These are phyloP conservation scores for Vinca major DNA, from an alignment of 305 asterid genomes.

Conservation along the genomic window DNA sequence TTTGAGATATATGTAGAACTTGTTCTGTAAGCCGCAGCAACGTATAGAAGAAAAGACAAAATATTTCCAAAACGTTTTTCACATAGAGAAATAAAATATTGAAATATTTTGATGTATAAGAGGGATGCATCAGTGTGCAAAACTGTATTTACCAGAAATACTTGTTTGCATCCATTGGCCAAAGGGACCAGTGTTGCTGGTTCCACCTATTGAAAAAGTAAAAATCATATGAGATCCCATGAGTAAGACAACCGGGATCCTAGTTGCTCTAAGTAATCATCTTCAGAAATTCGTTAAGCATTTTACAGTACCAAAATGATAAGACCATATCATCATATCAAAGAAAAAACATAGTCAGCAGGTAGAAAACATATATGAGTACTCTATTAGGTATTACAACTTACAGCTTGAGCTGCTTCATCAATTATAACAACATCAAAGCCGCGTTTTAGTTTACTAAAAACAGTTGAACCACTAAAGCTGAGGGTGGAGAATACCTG, in stretches of 20 bases:
- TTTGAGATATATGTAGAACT: background rate
- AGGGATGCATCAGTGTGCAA: background rate
- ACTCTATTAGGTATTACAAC: conserved; percentile 18
- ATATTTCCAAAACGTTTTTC: background rate
- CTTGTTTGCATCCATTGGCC: conserved; percentile 97
- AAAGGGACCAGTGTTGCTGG: conserved; percentile 88
- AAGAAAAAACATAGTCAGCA: background rate
- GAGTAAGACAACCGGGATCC: background rate
- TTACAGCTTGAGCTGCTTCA: conserved; percentile 99
- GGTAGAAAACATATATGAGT: background rate
- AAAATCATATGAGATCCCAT: conserved; percentile 12
- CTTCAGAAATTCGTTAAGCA: background rate
- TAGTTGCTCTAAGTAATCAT: background rate
- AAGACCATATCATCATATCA: background rate
- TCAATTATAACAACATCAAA: conserved; percentile 96
- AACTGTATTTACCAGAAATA: conserved; percentile 60
- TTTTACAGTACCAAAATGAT: background rate
- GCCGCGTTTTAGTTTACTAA: conserved; percentile 74
- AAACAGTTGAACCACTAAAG: conserved; percentile 78
- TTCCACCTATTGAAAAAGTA: conserved; percentile 66
- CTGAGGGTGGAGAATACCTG: conserved; percentile 99
- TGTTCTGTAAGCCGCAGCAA: background rate
- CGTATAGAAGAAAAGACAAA: background rate
- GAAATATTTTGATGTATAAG: background rate
- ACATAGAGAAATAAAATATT: background rate